Base-by-base conservation (phyloP, 1,284 basidiomycete genomes). In the Boletellus deceptivus region DNA sequence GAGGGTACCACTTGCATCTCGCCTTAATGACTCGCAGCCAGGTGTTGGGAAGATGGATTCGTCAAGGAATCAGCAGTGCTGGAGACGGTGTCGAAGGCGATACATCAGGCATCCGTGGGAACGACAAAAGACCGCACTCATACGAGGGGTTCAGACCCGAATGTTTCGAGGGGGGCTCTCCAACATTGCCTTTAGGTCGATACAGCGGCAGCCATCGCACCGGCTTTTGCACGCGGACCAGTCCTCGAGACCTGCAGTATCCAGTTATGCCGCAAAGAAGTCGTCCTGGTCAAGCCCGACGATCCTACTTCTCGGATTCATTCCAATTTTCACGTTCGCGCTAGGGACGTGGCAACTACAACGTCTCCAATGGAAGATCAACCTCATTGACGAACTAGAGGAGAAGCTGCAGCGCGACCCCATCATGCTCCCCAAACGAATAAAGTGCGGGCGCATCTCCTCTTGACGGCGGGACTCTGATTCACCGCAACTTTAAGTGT, bases 331-430 rank as follows among this genome's bases (percentile, higher is more conserved):
- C 61, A 93, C 93, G 0, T 93, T 95, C 58, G 88, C 79, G n/a
- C 76, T 99, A 52, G 96, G 96, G 18, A 85, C 87, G 33, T 99
- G 96, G 97, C 96, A 99, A 65, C 72, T 91, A 34, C 80, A 92
- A 61, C 81, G 97, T 37, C 78, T 99, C 39, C 83, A 92, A 66
- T 99, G 97, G 97, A 99, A 99, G 71, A 76, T 98, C 29, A 81
- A 83, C 46, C 77, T 99, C 53, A 98, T 99, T 57, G 92, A 98
- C 58, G 93, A 98, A 64, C 77, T 99, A 39, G 91, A 98, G 65
- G 85, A 91, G 69, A 98, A 98, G 72, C 74, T 98, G 25, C 79
- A 87, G 54, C 79, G 88, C 27, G 82, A 84, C 33, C 90, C 97
- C 0, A 80, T 99, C 53, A 67, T 75, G 22, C 74, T 99, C 22